Evolutionary conservation across 345 rosid genomes (phyloP), one percentile per base, ranked within the genome.

Genomic region (Aquilaria yunnanensis): DNA sequence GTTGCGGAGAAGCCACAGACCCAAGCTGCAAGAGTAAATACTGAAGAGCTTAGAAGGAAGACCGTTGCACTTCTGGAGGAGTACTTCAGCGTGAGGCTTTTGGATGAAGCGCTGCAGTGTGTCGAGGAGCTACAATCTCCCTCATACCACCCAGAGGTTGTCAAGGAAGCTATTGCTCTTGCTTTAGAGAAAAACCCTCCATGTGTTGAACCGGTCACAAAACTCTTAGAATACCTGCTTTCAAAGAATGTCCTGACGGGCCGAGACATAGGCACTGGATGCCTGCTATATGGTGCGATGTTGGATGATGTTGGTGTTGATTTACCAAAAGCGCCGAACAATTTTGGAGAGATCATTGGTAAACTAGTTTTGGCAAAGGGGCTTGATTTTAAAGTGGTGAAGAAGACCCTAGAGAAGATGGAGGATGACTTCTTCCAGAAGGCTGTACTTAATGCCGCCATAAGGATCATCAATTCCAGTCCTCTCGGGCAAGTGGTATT

Each of bases 291-390:
- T 43, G 90, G 85, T 16, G 77, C 86, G 1, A 69, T 74, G 85
- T 61, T 93, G 60, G 96, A 93, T 72, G 97, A 93, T 59, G 61
- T 90, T n/a, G 96, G 80, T 12, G 88, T 93, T 31, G 98, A 93
- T 70, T 70, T 85, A 31, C 99, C 97, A 0, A 90, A 74, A 63
- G 99, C 97, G 1, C 97, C 92, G 3, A 67, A 67, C 64, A 77
- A 79, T 71, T 94, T 88, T 68, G 96, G 96, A 34, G 87, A 85
- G 70, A 78, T 94, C 43, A 56, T 90, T 2, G 97, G 96, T 61
- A 75, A 74, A 63, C 75, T 94, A 34, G 67, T 88, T 53, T 55
- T 79, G 76, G 78, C 73, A 0, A 74, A 77, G n/a, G 83, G 71
- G 12, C 68, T 79, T 51, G 77, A 83, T 72, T 88, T 90, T 62